Evolutionary conservation across 2,329 filamentous ascomycete genomes (phyloP), one percentile per base, ranked within the genome.

Genomic region (Fusarium luffae): DNA sequence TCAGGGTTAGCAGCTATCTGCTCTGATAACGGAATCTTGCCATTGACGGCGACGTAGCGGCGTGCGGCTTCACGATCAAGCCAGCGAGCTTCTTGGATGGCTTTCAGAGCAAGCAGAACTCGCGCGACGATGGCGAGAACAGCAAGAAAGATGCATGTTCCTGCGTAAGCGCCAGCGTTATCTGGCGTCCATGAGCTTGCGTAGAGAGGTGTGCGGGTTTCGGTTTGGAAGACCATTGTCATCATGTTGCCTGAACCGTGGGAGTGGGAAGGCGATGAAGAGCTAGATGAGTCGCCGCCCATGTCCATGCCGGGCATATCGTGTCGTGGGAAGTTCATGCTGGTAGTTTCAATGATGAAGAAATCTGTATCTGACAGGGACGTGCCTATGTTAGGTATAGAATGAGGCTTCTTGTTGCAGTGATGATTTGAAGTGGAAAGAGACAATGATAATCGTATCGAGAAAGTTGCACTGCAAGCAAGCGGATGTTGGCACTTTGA

Each of bases 71-170:
- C 93, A 30, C 82, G 81, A 77, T 92, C 89, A 48, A 91, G 81
- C 90, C 93, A 97, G 46, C 84, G 82, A 70, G 83, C 77, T 79
- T 86, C 88, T 78, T 82, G 86, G 79, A 83, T 89, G 81, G 82
- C 88, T 77, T 93, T 93, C 74, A 88, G 83, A 4, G 94, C 94
- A 52, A 95, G 82, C 18, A 97, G 84, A 21, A 84, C 81, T 54
- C 94, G 92, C 76, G 91, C 89, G 59, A 91, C 75, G 65, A 90
- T 84, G 64, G 90, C 90, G 54, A 98, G 89, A 46, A 92, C 73
- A 77, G 97, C 90, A 63, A 98, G 86, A 82, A 98, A 98, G 79
- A 98, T 92, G 83, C 95, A 97, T 28, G 93, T 97, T 59, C 89
- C 95, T 3, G 93, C 93, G 80, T 98, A 98, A 63, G 86, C 82